A percentile compares a stretch with the other conserved stretches of the same genome.
Conservation (phyloP, 1,284 basidiomycete species). For the Fomitopsis pinicola region DNA sequence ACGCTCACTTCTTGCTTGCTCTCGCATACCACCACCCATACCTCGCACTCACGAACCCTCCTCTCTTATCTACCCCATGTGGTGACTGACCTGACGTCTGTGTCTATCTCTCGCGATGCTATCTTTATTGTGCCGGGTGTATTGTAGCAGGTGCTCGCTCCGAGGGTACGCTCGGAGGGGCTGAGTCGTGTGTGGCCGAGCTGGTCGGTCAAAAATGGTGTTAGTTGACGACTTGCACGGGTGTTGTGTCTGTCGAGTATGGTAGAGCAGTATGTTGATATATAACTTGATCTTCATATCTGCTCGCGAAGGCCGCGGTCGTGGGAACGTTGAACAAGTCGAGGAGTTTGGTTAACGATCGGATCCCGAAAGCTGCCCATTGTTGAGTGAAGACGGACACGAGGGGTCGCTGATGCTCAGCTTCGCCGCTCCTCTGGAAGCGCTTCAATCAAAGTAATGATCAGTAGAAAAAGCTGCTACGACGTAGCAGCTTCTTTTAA, state of each 20-base stretch:
- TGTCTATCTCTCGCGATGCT: neutral
- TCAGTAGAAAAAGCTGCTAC: no score
- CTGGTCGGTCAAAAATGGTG: neutral
- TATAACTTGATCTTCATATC: no score
- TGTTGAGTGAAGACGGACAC: no score
- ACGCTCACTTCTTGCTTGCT: neutral
- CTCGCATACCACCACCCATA: neutral
- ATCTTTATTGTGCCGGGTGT: constrained; percentile 1
- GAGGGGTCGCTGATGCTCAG: no score
- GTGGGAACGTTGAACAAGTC: no score
- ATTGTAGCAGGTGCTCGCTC: neutral
- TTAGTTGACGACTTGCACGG: neutral
- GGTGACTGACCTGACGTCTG: neutral
- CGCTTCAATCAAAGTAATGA: no score
- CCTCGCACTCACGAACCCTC: neutral
- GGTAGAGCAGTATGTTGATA: neutral
- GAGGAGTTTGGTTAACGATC: no score
- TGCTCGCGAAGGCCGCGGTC: no score
- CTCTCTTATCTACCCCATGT: neutral
- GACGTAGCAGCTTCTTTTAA: no score
- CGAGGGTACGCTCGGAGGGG: no score
- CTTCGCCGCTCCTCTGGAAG: no score
- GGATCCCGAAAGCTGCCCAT: no score
- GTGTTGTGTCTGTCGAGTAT: neutral
- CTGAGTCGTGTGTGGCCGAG: neutral